A percentile compares a stretch with the other conserved stretches of the same genome.
Evolutionary conservation across 306 rosid species (phyloP).

Genomic region (Casuarina equisetifolia): DNA sequence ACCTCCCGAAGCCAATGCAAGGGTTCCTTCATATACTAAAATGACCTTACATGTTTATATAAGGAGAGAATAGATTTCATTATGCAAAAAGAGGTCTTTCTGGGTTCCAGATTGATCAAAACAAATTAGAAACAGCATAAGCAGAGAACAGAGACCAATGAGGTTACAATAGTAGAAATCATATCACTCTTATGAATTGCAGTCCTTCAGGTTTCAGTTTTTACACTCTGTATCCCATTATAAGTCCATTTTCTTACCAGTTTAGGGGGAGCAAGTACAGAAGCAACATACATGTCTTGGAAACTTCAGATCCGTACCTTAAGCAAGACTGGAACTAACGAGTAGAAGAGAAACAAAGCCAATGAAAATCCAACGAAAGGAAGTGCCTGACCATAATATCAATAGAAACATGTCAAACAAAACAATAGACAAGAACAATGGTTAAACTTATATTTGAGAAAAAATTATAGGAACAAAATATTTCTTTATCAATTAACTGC

Average conservation of each 20-base stretch:
- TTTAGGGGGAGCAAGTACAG: not conserved
- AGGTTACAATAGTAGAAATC: not conserved
- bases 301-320: constrained; percentile 54
- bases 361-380: constrained; percentile 85
- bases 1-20: not conserved
- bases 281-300: constrained; percentile 6
- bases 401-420: constrained; percentile 11
- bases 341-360: constrained; percentile 92
- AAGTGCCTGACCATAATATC: constrained; percentile 61
- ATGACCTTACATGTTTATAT: too few relatives aligned
- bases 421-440: not conserved
- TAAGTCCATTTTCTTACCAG: not conserved
- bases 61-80: not conserved
- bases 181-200: not conserved
- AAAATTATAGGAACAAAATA: not conserved
- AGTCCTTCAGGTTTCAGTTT: not conserved
- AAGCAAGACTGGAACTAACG: constrained; percentile 82
- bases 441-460: not conserved
- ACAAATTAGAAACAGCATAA: not conserved
- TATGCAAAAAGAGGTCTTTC: not conserved
- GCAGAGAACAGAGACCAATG: not conserved
- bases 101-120: not conserved
- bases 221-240: not conserved
- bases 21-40: not conserved
- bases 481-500: not conserved